Evolutionary conservation across 305 asterid genomes (phyloP).

Genomic region (Fraxinus latifolia): DNA sequence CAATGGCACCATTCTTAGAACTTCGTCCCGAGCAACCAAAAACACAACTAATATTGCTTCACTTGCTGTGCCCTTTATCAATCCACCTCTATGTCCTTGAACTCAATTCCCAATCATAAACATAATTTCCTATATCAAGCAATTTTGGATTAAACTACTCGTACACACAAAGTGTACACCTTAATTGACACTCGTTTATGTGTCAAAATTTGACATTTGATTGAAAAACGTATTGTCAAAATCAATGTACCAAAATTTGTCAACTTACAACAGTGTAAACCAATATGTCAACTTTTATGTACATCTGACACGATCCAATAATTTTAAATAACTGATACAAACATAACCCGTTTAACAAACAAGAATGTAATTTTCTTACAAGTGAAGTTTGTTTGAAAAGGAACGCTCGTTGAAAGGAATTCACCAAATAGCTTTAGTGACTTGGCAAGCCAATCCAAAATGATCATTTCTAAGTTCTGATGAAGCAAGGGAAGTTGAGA

Average conservation of each 20-base stretch:
- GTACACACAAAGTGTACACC: too few relatives aligned
- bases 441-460: constrained; percentile 87
- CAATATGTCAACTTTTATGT: too few relatives aligned
- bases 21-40: constrained; percentile 87
- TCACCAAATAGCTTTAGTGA: constrained; percentile 69
- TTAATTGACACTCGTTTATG: too few relatives aligned
- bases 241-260: too few relatives aligned
- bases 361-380: neutral
- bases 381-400: neutral
- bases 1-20: constrained; percentile 56
- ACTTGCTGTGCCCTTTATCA: constrained; percentile 90
- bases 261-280: too few relatives aligned
- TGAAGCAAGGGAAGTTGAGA: constrained; percentile 42
- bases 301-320: neutral
- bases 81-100: constrained; percentile 85
- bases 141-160: too few relatives aligned
- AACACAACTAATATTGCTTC: constrained; percentile 84
- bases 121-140: constrained; percentile 4
- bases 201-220: too few relatives aligned
- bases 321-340: neutral
- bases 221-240: too few relatives aligned
- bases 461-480: constrained; percentile 84
- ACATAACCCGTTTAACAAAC: neutral
- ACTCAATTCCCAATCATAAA: constrained; percentile 27
- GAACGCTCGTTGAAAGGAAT: constrained; percentile 68